These are phyloP conservation scores for Fusarium chlamydosporum DNA, from an alignment of 2,329 filamentous ascomycete genomes.

Conservation along the genomic window DNA sequence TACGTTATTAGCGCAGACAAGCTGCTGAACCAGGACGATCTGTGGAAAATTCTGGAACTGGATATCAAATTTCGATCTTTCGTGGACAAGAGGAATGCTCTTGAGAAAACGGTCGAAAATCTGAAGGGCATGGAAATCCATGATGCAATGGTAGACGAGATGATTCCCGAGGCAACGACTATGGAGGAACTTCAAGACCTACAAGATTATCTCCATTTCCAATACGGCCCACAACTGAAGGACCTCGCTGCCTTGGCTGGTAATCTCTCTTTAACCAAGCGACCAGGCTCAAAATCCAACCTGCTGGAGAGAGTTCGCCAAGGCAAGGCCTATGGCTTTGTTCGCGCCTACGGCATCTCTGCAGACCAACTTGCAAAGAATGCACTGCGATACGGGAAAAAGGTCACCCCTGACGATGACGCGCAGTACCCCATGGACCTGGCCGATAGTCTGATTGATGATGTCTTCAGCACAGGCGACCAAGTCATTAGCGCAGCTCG, in stretches of 20 bases:
- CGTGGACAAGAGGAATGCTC: conserved; percentile 88
- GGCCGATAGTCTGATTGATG: conserved; percentile 81
- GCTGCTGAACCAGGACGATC: conserved; percentile 89
- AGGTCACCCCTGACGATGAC: conserved; percentile 88
- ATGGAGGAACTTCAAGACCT: conserved; percentile 98
- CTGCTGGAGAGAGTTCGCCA: conserved; percentile 88
- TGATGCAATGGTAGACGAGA: conserved; percentile 83
- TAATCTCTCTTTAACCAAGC: conserved; percentile 76
- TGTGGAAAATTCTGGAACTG: conserved; percentile 95
- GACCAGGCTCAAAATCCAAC: conserved; percentile 85
- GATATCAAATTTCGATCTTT: conserved; percentile 96
- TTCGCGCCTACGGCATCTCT: conserved; percentile 90
- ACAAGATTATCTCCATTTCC: conserved; percentile 96
- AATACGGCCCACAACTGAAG: conserved; percentile 86
- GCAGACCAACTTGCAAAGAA: conserved; percentile 92
- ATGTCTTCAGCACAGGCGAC: conserved; percentile 81
- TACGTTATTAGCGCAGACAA: conserved; percentile 86
- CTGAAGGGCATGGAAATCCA: conserved; percentile 74
- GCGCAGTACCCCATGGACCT: conserved; percentile 85
- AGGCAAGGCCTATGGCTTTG: conserved; percentile 83
- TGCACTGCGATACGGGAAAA: conserved; percentile 81
- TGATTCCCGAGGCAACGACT: conserved; percentile 83
- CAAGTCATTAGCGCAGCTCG: conserved; percentile 84
- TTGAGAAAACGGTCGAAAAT: conserved; percentile 83
- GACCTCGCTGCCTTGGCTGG: conserved; percentile 78